Conservation (phyloP, 768 basidiomycete species). For the Nidula microcarpa region DNA sequence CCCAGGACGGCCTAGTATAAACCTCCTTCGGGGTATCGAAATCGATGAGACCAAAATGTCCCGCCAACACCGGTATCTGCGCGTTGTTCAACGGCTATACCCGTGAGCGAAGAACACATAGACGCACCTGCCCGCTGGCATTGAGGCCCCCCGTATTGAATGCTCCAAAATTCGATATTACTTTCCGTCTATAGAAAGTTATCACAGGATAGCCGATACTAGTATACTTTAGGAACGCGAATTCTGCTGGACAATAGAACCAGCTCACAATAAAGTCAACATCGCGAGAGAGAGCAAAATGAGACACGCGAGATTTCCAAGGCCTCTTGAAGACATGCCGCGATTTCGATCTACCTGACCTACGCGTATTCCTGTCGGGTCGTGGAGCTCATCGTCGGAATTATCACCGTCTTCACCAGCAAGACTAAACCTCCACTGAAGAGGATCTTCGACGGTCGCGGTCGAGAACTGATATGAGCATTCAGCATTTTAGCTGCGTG, state of each 20-base stretch:
- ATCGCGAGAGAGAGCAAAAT: conserved; percentile 41
- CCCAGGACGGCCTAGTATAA: conserved; percentile 53
- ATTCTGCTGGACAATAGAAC: conserved; percentile 14
- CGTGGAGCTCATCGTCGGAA: conserved; percentile 33
- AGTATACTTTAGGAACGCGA: background rate
- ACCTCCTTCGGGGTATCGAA: conserved; percentile 50
- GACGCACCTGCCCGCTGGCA: conserved; percentile 50
- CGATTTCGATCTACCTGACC: conserved; percentile 9
- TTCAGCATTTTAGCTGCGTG: background rate
- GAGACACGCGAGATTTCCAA: conserved; percentile 63
- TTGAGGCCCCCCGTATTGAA: conserved; percentile 56
- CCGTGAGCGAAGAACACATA: conserved; percentile 7
- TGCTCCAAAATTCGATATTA: conserved; percentile 20
- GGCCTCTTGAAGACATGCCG: conserved; percentile 48
- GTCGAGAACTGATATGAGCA: conserved; percentile 40
- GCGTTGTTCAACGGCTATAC: conserved; percentile 1
- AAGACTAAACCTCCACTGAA: conserved; percentile 52
- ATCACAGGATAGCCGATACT: conserved; percentile 38
- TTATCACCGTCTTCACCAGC: conserved; percentile 36
- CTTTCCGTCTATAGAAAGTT: conserved; percentile 20
- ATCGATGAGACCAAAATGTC: conserved; percentile 56
- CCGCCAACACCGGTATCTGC: conserved; percentile 58
- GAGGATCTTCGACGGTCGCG: conserved; percentile 40
- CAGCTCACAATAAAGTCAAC: conserved; percentile 58
- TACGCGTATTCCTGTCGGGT: conserved; percentile 8